Conservation (phyloP, 2,329 filamentous ascomycete genomes). For the Gliomastix tumulicola region DNA sequence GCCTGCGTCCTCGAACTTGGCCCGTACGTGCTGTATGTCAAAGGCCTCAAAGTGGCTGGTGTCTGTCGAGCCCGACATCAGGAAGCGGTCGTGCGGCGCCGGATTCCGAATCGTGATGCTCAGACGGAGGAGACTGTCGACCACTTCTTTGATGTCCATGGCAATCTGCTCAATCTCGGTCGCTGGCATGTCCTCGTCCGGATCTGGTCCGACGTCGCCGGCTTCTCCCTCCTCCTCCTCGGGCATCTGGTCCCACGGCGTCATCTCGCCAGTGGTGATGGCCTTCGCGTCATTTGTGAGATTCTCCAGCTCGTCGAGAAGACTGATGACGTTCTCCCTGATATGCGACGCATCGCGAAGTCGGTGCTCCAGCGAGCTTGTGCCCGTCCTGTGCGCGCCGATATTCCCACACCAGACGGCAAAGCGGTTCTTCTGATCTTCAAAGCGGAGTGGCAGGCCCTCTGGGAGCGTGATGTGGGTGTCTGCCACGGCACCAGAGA, state of each 20-base stretch:
- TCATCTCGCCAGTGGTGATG: slow-evolving; percentile 5
- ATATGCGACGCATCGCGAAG: slow-evolving; percentile 11
- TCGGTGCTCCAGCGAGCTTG: slow-evolving; percentile 9
- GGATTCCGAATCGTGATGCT: slow-evolving; percentile 27
- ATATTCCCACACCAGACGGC: slow-evolving; percentile 13
- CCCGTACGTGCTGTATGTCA: too few species aligned
- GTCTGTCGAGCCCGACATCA: too few species aligned
- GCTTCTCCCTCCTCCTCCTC: slow-evolving; percentile 3
- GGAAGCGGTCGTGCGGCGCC: slow-evolving; percentile 23
- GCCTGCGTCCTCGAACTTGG: too few species aligned
- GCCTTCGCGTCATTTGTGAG: slow-evolving; percentile 1
- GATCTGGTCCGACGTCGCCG: too few species aligned
- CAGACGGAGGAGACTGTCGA: slow-evolving; percentile 23
- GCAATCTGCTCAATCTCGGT: slow-evolving; percentile 11
- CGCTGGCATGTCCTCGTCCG: background rate
- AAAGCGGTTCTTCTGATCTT: slow-evolving; percentile 8
- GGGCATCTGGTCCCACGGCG: background rate
- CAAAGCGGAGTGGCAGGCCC: too few species aligned
- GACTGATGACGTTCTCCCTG: slow-evolving; percentile 9
- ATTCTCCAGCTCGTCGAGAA: slow-evolving; percentile 11
- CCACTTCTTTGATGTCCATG: slow-evolving; percentile 12
- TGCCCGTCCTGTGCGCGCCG: slow-evolving; percentile 8
- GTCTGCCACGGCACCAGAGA: too few species aligned
- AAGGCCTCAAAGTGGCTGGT: too few species aligned
- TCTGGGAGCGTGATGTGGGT: too few species aligned